Evolutionary conservation across 306 rosid species (phyloP), one percentile per base, ranked within the genome.

Genomic region (Vicia sativa): DNA sequence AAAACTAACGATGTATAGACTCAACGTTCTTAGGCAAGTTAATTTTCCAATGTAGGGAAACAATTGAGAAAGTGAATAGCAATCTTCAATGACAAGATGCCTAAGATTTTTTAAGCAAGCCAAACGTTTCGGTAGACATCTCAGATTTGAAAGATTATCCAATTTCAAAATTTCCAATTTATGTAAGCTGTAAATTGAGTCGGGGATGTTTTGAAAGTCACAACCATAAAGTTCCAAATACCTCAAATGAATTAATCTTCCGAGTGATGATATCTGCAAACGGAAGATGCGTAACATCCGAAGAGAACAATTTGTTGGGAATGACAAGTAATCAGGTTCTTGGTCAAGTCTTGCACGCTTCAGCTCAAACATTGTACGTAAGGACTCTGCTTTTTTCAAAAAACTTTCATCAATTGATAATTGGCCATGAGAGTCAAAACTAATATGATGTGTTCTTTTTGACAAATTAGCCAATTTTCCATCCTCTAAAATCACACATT

Each of bases 131-230:
- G 72, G 72, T 2, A 67, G 23, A 52, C 23, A 35, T 3, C 0
- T 10, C 15, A 46, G 16, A 2, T 15, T 8, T 1, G 0, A 0
- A 31, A 7, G 18, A 1, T 0, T 0, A 9, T 0, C 21, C 23
- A 67, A 18, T 19, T 67, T 67, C 50, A 67, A 52, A 21, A 38
- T 9, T 67, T 67, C 50, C 14, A 67, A 21, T 21, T 52, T 35
- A 0, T 5, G 5, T 10, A 67, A 9, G 50, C 18, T 34, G 11
- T 13, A 52, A 37, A 52, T 35, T 7, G 50, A 35, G 4, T 54
- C 9, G 0, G 37, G 37, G 16, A 67, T 2, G 9, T 1, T 35
- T 67, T 50, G 0, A 19, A 37, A 21, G 2, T 19, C 4, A 4
- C 16, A 3, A 10, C 2, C 11, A 26, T 2, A 0, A 14, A 65